Evolutionary conservation across 2,329 filamentous ascomycete genomes (phyloP), one percentile per base, ranked within the genome.

Genomic region (Colletotrichum euphorbiae): DNA sequence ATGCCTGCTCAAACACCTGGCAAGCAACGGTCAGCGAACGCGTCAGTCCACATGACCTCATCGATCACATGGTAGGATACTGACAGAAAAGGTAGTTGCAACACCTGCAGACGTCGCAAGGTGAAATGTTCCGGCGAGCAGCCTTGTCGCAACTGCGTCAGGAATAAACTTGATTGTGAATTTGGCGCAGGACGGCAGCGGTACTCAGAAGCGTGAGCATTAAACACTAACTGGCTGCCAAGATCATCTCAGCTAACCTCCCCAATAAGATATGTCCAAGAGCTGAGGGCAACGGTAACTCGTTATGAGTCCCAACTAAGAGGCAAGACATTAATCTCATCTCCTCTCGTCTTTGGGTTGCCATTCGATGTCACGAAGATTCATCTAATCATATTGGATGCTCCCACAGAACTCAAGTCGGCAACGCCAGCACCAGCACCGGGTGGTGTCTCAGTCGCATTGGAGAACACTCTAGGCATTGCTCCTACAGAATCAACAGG

Each of bases 71-170:
- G 24, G 17, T 43, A 36, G 17, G 28, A 9, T 21, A 24, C 42
- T 65, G 62, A 65, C 62, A n/a, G 9, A 5, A 15, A 15, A 5
- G n/a, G 11, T 19, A 69, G 62, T 43, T 71, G 67, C 63, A 62
- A 60, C 28, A 57, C 62, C n/a, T 78, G 77, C 50, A 75, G 77
- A 6, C 74, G 74, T 38, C 76, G 78, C 48, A 78, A 78, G 65
- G 77, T 78, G 55, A 78, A 78, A 61, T 78, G 77, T 9, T 77
- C 75, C 0, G 77, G 77, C 0, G 74, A 72, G 1, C 73, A 77
- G 19, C 77, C 77, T 0, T 78, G 77, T 48, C 74, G 75, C 8
- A 77, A 75, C 6, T 78, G 77, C 55, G 74, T 73, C 31, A 76
- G 76, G 61, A 76, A 77, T 31, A 75, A 76, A 42, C 60, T 78